A percentile compares a stretch with the other conserved stretches of the same genome.
Evolutionary conservation across 306 rosid species (phyloP).

Genomic region (Corylus heterophylla): DNA sequence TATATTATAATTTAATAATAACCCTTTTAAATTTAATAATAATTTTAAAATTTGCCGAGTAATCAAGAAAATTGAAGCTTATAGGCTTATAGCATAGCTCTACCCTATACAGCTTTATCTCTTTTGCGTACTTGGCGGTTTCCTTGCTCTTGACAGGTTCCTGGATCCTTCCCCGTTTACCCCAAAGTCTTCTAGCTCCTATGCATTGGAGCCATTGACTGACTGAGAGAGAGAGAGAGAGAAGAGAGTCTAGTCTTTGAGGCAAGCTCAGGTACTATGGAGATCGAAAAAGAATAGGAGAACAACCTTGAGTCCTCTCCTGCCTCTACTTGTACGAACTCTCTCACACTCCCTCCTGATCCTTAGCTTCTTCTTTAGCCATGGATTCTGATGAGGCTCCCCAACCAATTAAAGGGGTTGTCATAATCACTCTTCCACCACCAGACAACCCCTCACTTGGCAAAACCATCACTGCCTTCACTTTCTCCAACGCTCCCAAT

Average conservation of each 20-base stretch:
- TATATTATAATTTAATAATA: too few relatives aligned
- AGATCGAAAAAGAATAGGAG: neutral
- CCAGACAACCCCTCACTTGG: slow-evolving; percentile 72
- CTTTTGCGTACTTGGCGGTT: slow-evolving; percentile 12
- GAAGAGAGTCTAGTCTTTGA: neutral
- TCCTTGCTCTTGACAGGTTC: neutral
- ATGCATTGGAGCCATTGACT: slow-evolving; percentile 6
- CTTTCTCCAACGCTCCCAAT: slow-evolving; percentile 41
- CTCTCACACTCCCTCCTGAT: neutral
- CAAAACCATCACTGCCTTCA: slow-evolving; percentile 79
- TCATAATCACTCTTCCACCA: slow-evolving; percentile 82
- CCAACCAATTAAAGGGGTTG: slow-evolving; percentile 48
- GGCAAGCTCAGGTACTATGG: neutral
- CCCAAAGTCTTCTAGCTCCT: neutral
- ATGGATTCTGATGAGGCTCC: slow-evolving; percentile 59
- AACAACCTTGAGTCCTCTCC: neutral
- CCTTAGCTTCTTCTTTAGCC: neutral
- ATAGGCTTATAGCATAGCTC: too few relatives aligned
- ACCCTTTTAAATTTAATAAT: too few relatives aligned
- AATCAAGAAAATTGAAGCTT: too few relatives aligned
- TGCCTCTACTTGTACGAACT: neutral
- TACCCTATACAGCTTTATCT: too few relatives aligned
- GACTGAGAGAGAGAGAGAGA: neutral
- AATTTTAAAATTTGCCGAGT: too few relatives aligned
- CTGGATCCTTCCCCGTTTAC: neutral